Evolutionary conservation across 2,329 filamentous ascomycete species (phyloP).

Genomic region (Lasiodiplodia sp.): DNA sequence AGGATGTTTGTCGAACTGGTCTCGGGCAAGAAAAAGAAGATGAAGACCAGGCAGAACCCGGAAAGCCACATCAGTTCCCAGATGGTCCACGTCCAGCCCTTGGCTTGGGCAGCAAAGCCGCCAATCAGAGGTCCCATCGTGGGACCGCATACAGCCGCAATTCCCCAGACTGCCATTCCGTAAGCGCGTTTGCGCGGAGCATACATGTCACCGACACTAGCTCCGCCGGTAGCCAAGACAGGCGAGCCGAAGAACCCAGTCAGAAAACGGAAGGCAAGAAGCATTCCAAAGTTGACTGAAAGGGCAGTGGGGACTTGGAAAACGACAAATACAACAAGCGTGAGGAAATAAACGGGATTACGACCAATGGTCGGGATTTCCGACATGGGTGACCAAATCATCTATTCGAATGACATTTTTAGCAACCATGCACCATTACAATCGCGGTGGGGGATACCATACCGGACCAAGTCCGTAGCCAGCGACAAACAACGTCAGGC

Average conservation of each 20-base stretch:
- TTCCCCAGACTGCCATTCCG: slow-evolving; percentile 50
- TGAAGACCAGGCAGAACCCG: slow-evolving; percentile 46
- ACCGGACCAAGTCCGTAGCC: slow-evolving; percentile 45
- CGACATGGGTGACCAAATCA: slow-evolving; percentile 53
- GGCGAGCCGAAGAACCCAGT: slow-evolving; percentile 58
- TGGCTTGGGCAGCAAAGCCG: slow-evolving; percentile 49
- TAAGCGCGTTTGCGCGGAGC: slow-evolving; percentile 48
- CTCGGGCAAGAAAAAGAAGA: slow-evolving; percentile 51
- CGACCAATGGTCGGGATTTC: slow-evolving; percentile 59
- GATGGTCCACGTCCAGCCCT: slow-evolving; percentile 52
- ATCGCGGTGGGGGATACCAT: slow-evolving; percentile 9
- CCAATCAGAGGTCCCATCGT: slow-evolving; percentile 53
- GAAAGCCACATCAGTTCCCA: slow-evolving; percentile 53
- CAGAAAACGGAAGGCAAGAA: slow-evolving; percentile 59
- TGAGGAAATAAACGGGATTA: slow-evolving; percentile 53
- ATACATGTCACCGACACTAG: slow-evolving; percentile 56
- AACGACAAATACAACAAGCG: slow-evolving; percentile 55
- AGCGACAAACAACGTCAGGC: slow-evolving; percentile 47
- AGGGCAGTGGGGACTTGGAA: slow-evolving; percentile 56
- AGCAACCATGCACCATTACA: neutral
- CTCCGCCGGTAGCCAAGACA: slow-evolving; percentile 55
- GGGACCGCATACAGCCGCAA: slow-evolving; percentile 51
- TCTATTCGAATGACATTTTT: slow-evolving; percentile 17
- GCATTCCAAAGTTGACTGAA: slow-evolving; percentile 58
- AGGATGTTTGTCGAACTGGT: slow-evolving; percentile 52